Conservation (phyloP, 139 green algal genomes). For the Coccomyxa sp. region DNA sequence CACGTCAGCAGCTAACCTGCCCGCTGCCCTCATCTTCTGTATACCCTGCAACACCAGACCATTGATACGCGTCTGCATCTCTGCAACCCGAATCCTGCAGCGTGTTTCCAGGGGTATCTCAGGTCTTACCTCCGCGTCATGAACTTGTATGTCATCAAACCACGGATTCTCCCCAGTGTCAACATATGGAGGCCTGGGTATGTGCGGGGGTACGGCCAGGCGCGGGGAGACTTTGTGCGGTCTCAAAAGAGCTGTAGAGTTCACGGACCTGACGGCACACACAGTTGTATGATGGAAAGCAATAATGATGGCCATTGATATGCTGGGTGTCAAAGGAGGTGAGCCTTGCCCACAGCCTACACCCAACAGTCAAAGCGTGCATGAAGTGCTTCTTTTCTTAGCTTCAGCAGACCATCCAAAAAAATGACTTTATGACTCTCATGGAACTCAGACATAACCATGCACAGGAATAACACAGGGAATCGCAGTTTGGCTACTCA, state of each 20-base stretch:
- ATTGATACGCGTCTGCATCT: not conserved
- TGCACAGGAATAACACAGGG: too few species aligned
- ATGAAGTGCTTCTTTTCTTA: not conserved
- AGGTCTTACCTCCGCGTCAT: slow-evolving; percentile 41
- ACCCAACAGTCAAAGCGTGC: not conserved
- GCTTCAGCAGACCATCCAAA: not conserved
- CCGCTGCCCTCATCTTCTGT: slow-evolving; percentile 74
- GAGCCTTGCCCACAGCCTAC: not conserved
- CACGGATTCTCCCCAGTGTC: slow-evolving; percentile 62
- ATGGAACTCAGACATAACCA: not conserved
- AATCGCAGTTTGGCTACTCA: not conserved
- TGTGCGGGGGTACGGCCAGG: slow-evolving; percentile 62
- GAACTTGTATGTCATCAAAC: slow-evolving; percentile 45
- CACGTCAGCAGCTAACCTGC: slow-evolving; percentile 83
- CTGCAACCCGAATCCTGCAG: not conserved
- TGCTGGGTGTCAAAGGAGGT: not conserved
- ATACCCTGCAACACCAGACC: slow-evolving; percentile 43
- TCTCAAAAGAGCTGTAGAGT: slow-evolving; percentile 16
- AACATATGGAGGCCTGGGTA: slow-evolving; percentile 71
- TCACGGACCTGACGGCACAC: not conserved
- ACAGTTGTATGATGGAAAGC: not conserved
- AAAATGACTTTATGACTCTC: not conserved
- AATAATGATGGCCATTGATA: too few species aligned
- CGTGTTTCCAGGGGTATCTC: not conserved
- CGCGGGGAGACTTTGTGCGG: slow-evolving; percentile 38